Percentiles rank a stretch among this genome's conserved stretches.
These are phyloP conservation scores for Suillus discolor DNA, from an alignment of 768 basidiomycete genomes.

Conservation along the genomic window DNA sequence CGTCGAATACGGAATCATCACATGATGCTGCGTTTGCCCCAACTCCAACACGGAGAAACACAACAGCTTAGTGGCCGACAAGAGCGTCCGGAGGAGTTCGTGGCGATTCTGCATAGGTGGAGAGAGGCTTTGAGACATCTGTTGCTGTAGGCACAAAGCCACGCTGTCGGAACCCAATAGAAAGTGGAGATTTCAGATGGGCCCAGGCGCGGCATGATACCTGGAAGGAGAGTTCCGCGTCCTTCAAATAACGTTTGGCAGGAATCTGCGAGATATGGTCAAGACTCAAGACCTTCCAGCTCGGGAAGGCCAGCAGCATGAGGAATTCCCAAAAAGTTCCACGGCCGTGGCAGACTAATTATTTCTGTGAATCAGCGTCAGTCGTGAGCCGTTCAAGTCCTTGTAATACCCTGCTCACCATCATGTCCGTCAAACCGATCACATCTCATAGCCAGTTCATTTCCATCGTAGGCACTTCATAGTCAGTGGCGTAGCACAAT, in stretches of 20 bases:
- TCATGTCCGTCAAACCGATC: constrained; percentile 11
- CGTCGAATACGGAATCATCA: background rate
- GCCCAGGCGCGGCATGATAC: background rate
- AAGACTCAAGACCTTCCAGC: background rate
- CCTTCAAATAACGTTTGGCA: background rate
- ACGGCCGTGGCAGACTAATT: background rate
- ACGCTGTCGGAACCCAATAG: background rate
- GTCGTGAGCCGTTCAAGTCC: background rate
- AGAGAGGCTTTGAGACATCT: background rate
- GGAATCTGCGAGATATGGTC: background rate
- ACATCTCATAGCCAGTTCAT: constrained; percentile 10
- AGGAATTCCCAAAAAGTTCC: background rate
- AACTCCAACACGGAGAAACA: background rate
- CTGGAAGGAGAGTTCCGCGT: background rate
- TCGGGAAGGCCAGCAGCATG: background rate
- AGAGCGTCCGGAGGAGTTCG: background rate
- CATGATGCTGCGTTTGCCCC: background rate
- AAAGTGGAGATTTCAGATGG: background rate
- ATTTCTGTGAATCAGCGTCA: background rate
- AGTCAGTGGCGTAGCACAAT: background rate
- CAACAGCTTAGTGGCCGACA: background rate
- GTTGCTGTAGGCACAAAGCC: background rate
- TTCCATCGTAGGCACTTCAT: constrained; percentile 5
- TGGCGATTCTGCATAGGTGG: background rate
- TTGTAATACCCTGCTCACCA: background rate